Evolutionary conservation across 768 basidiomycete species (phyloP).

Genomic region (Amanita thiersii): DNA sequence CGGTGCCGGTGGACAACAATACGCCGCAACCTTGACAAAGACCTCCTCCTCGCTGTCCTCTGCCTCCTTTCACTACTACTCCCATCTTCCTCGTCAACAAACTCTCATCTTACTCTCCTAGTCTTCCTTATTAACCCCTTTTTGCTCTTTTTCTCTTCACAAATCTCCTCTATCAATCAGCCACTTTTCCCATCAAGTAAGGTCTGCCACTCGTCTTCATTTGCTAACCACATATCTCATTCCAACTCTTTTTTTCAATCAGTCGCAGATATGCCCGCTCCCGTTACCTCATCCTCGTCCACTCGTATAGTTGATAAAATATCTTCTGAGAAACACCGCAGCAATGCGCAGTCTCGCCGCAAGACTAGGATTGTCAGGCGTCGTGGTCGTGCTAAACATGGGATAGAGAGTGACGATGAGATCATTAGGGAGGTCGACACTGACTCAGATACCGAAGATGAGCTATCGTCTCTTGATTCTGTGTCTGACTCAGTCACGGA

Average conservation of each 20-base stretch:
- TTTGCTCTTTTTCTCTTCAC: constrained; percentile 16
- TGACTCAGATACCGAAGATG: constrained; percentile 64
- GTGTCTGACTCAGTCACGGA: constrained; percentile 67
- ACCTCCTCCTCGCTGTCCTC: neutral
- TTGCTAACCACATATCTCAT: constrained; percentile 2
- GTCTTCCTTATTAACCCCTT: constrained; percentile 10
- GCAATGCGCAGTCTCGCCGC: constrained; percentile 21
- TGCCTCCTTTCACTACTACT: neutral
- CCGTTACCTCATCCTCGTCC: constrained; percentile 25
- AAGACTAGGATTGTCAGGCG: constrained; percentile 46
- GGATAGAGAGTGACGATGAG: constrained; percentile 70
- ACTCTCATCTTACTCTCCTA: constrained; percentile 7
- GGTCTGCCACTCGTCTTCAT: constrained; percentile 12
- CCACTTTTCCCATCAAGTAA: constrained; percentile 27
- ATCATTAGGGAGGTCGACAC: constrained; percentile 63
- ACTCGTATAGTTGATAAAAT: constrained; percentile 22
- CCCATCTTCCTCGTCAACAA: neutral
- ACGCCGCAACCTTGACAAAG: constrained; percentile 2
- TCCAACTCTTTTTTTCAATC: neutral
- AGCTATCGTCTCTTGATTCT: constrained; percentile 49
- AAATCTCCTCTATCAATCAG: constrained; percentile 14
- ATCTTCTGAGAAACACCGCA: constrained; percentile 25
- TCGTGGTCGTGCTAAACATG: constrained; percentile 51
- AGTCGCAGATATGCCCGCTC: constrained; percentile 38
- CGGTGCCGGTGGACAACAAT: constrained; percentile 5